Evolutionary conservation across 148 eudicot species (phyloP), one percentile per base, ranked within the genome.

Genomic region (Spergularia bocconei): DNA sequence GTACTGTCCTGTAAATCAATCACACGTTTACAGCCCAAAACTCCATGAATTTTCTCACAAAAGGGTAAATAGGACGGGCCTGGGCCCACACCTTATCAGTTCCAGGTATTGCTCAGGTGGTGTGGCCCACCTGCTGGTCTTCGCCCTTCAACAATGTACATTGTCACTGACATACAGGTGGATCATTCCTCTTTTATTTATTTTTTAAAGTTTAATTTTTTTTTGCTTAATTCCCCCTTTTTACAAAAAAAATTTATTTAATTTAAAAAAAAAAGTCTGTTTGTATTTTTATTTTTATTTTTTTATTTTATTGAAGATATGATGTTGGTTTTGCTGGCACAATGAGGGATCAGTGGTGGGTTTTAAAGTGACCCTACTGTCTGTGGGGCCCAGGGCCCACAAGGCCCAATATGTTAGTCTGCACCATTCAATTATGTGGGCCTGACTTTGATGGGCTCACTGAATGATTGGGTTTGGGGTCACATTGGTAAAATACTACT

Each of bases 91-190:
- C 81, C 85, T 86, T 82, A 85, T 79, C 84, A 88, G 84, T 80
- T 92, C 89, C 90, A 90, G 90, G 88, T 86, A 81, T 82, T 85
- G 92, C 82, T 88, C 94, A 92, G 92, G 89, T 87, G 87, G 86
- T 85, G 81, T 78, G 90, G 73, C 84, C 91, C 91, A 84, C 77
- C 77, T 85, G 86, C 79, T 83, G 83, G 41, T 80, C 73, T 80
- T 84, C 79, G 69, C 77, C 87, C 48, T 44, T 80, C 38, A 82
- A 85, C 82, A 60, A 68, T 82, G 83, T 85, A 79, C 80, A 79
- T 67, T 85, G 80, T 83, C 82, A 70, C 95, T 86, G 88, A 87
- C 89, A 82, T 67, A 86, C 86, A 86, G 84, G 91, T 85, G 82
- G 82, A 88, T 87, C 91, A 88, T 86, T 88, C 89, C 65, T 77